phyloP scores from a whole-genome alignment of 2,329 filamentous ascomycete genomes.

The Fusarium sp. region DNA sequence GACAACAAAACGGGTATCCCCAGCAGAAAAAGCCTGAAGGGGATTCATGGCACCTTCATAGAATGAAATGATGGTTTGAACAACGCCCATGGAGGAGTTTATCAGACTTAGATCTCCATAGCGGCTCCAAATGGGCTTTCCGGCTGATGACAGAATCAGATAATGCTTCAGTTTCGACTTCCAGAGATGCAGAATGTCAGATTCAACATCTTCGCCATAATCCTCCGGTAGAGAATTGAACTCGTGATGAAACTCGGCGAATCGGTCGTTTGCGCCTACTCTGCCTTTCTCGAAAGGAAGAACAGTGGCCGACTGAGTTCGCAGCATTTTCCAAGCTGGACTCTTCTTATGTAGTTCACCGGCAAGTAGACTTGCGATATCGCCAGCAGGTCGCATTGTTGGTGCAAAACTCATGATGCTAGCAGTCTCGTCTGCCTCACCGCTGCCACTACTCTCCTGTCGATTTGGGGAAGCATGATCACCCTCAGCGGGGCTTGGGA shows the following conservation, averaged over 20 bases:
- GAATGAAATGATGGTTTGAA: conserved; percentile 98
- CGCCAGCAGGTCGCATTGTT: conserved; percentile 70
- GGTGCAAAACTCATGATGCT: conserved; percentile 75
- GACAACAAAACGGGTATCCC: conserved; percentile 85
- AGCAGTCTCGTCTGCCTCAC: conserved; percentile 70
- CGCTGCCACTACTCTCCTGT: conserved; percentile 46
- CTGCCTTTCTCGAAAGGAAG: conserved; percentile 69
- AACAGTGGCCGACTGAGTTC: conserved; percentile 68
- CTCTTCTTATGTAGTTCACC: conserved; percentile 75
- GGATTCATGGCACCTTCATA: conserved; percentile 84
- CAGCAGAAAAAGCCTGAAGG: conserved; percentile 87
- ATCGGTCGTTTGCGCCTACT: conserved; percentile 59
- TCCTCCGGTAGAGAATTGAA: conserved; percentile 78
- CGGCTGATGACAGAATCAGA: conserved; percentile 93
- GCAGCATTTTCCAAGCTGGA: conserved; percentile 74
- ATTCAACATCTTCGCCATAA: conserved; percentile 53
- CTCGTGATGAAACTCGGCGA: conserved; percentile 77
- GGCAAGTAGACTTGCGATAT: conserved; percentile 84
- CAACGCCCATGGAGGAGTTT: conserved; percentile 92
- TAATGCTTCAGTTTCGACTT: conserved; percentile 97
- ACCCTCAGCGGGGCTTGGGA: conserved; percentile 53
- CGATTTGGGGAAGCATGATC: conserved; percentile 53
- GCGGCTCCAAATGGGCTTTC: conserved; percentile 96
- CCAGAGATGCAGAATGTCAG: conserved; percentile 77
- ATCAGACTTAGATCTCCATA: conserved; percentile 92